Base-by-base conservation (phyloP, 257 asterid genomes). In the Misopates orontium region DNA sequence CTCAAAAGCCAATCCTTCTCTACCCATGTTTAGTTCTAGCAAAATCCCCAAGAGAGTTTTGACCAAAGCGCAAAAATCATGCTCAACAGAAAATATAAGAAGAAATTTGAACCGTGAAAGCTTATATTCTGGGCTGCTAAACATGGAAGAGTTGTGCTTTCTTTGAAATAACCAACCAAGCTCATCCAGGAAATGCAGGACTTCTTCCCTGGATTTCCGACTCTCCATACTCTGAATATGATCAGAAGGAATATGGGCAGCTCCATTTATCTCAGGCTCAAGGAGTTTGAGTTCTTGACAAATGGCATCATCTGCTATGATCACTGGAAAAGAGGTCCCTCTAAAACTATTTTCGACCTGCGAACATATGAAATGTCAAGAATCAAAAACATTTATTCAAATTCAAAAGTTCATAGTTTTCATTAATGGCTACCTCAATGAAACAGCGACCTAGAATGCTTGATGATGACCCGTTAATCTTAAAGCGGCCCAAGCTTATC, bases 101-200 rank as follows among this genome's bases (percentile, higher is more conserved):
- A 93, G 92, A 72, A 79, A 83, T 69, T 73, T 85, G 84, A 93
- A 83, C 58, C 94, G 89, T 55, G 56, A n/a, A 52, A 90, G 71
- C 66, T 66, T 77, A 68, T 85, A 88, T 53, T 73, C 78, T 0
- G 88, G 96, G 65, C 68, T 66, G 62, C 62, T 84, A 51, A 73
- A 79, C 65, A 84, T 77, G 67, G 78, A 74, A 36, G 80, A 53
- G 71, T 70, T 78, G 62, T 77, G 71, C 55, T 85, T 90, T 80
- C 95, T 80, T 77, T 90, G 97, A 64, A 90, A 90, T 32, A 93
- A 71, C 99, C 99, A 93, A 49, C 99, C 97, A 14, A 90, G 84
- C 77, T 90, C 97, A 71, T 93, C 77, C 78, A 90, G 70, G 79
- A 90, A 93, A 71, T 77, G 86, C 62, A 87, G 77, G 60, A 75